Conservation (phyloP, 2,329 filamentous ascomycete genomes). For the Aureobasidium leucospermi region DNA sequence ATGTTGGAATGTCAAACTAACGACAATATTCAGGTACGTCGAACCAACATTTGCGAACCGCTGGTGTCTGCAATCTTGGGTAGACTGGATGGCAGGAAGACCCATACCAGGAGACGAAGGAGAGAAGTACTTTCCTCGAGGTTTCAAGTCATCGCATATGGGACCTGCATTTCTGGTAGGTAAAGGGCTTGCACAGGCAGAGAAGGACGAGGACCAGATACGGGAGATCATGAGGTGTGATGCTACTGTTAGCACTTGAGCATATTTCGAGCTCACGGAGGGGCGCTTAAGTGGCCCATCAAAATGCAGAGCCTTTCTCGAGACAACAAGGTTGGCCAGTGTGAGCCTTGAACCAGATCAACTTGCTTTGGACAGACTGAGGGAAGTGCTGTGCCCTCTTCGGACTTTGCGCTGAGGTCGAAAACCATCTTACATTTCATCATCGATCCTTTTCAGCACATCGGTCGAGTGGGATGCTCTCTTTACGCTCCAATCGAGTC, state of each 20-base stretch:
- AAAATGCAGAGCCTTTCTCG: too few species aligned
- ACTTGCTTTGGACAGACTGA: too few species aligned
- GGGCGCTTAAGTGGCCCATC: too few species aligned
- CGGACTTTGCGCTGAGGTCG: too few species aligned
- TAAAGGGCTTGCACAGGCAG: slow-evolving; percentile 32
- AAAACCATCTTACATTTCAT: too few species aligned
- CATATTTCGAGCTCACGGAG: too few species aligned
- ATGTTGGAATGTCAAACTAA: background rate
- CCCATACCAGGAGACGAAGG: slow-evolving; percentile 42
- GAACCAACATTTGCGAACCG: slow-evolving; percentile 53
- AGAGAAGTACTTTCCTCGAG: slow-evolving; percentile 41
- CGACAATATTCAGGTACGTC: slow-evolving; percentile 28
- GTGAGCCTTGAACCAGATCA: too few species aligned
- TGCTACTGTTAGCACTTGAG: background rate
- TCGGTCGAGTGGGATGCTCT: too few species aligned
- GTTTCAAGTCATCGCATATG: slow-evolving; percentile 52
- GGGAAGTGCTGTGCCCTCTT: too few species aligned
- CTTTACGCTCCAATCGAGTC: too few species aligned
- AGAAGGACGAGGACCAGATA: slow-evolving; percentile 18
- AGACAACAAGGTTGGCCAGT: too few species aligned
- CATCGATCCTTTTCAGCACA: too few species aligned
- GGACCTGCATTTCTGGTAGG: slow-evolving; percentile 52
- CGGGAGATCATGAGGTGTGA: background rate
- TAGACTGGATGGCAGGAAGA: slow-evolving; percentile 39
- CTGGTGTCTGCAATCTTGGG: slow-evolving; percentile 52